Evolutionary conservation across 495 filamentous ascomycete genomes (phyloP), one percentile per base, ranked within the genome.

Genomic region (Margaritispora aquatica): DNA sequence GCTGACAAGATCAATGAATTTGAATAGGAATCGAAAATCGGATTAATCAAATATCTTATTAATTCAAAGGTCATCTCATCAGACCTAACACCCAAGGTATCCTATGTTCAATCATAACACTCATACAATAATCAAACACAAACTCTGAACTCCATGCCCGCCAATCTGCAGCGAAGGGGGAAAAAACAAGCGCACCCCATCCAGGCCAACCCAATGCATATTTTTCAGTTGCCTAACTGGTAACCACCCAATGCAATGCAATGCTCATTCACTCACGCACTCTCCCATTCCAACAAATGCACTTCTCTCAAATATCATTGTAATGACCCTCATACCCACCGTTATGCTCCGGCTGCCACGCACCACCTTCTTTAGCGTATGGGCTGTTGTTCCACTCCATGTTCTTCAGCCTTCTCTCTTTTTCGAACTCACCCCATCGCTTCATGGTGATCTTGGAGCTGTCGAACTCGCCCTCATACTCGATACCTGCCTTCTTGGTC

Each of bases 401-500:
- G 26, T 68, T 60, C 41, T 61, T 57, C n/a, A 63, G 10, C 20
- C 67, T 47, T 17, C 67, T 54, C 54, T 69, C 87, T 70, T 84
- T 87, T 76, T 98, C 94, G 70, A 97, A 98, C 74, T 97, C 94
- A 50, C 86, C 89, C 94, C 94, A 98, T 58, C 92, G 73, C 78
- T 94, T 95, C 93, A 97, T 96, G 36, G 93, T 96, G 66, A 97
- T 97, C 82, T 96, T 94, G 69, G 87, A 92, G 69, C 89, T 94
- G 68, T 97, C 93, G 71, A 97, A 97, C 72, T 97, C 93, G 58
- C 95, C 95, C 74, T 97, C 92, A 57, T 87, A 87, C 62, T 90
- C 90, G 26, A 88, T 87, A 46, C 89, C 89, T 1, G 83, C 83
- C 63, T 80, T 79, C 76, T 90, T 89, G 10, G 80, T 84, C 76